A percentile compares a stretch with the other conserved stretches of the same genome.
Evolutionary conservation across 495 filamentous ascomycete species (phyloP).

Genomic region (Poronia punctata): DNA sequence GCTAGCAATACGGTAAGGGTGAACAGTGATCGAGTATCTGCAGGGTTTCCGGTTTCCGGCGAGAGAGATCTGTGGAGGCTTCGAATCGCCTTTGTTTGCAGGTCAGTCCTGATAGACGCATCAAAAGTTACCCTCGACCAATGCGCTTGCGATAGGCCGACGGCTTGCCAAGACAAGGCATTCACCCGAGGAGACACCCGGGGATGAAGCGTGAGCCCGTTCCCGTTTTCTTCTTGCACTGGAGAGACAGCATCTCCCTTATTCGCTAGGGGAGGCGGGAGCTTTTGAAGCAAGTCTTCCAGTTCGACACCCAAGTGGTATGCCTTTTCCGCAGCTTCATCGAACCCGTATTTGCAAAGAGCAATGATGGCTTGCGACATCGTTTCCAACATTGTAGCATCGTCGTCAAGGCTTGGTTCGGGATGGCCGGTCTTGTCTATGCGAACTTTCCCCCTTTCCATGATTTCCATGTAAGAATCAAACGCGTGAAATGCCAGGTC

Average conservation of each 20-base stretch:
- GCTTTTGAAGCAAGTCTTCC: conserved; percentile 50
- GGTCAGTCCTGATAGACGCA: conserved; percentile 55
- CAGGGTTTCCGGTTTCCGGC: conserved; percentile 52
- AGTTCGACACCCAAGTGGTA: conserved; percentile 57
- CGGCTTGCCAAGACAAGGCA: conserved; percentile 65
- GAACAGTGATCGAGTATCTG: conserved; percentile 66
- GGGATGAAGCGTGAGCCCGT: conserved; percentile 30
- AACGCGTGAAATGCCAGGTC: conserved; percentile 80
- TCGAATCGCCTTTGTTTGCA: conserved; percentile 65
- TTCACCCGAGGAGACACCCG: conserved; percentile 47
- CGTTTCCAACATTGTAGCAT: conserved; percentile 66
- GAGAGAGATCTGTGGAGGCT: conserved; percentile 65
- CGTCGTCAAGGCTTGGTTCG: conserved; percentile 69
- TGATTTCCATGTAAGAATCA: conserved; percentile 81
- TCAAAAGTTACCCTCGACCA: conserved; percentile 79
- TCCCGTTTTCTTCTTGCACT: conserved; percentile 26
- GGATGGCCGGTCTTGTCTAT: conserved; percentile 66
- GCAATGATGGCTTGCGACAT: conserved; percentile 69
- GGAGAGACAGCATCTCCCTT: conserved; percentile 17
- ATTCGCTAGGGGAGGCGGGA: conserved; percentile 18
- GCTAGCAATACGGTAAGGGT: conserved; percentile 72
- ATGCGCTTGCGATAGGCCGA: conserved; percentile 75
- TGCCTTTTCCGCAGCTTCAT: conserved; percentile 69
- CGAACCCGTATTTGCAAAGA: conserved; percentile 72
- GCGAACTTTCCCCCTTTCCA: conserved; percentile 71